phyloP scores from a whole-genome alignment of 768 basidiomycete species.

The Boletus rubroflammeus region DNA sequence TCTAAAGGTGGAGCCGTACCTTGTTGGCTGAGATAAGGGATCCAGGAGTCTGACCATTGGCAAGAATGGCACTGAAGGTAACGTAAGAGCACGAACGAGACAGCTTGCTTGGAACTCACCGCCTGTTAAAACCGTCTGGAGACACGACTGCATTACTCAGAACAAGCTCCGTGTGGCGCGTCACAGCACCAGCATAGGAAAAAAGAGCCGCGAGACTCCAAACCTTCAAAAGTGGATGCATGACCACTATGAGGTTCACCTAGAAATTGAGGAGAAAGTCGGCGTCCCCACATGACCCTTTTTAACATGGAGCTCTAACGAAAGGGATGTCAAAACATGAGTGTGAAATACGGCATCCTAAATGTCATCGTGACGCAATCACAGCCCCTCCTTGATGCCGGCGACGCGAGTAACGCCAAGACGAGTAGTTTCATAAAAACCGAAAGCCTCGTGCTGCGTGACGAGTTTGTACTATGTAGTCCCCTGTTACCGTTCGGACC shows the following conservation, averaged over 20 bases:
- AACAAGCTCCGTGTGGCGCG: slow-evolving; percentile 25
- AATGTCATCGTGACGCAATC: background rate
- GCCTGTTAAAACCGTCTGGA: slow-evolving; percentile 41
- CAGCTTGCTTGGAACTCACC: slow-evolving; percentile 13
- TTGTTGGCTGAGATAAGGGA: slow-evolving; percentile 40
- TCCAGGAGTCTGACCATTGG: slow-evolving; percentile 41
- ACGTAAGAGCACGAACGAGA: background rate
- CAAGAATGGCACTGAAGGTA: slow-evolving; percentile 35
- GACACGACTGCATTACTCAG: slow-evolving; percentile 39
- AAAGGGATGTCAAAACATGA: background rate
- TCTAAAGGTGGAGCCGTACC: slow-evolving; percentile 9
- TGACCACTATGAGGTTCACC: background rate
- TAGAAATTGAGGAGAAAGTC: background rate
- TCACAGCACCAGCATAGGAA: slow-evolving; percentile 8
- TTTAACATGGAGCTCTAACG: background rate
- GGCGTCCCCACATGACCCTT: background rate
- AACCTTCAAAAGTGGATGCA: slow-evolving; percentile 10
- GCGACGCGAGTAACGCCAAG: background rate
- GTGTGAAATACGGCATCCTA: background rate
- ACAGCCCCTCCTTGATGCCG: background rate
- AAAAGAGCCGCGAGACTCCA: slow-evolving; percentile 8
- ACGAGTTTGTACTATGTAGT: too few species aligned
- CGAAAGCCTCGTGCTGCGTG: background rate
- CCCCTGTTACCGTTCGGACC: too few species aligned
- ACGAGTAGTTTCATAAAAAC: background rate